Percentiles rank a stretch among this genome's conserved stretches.
These are phyloP conservation scores for Penicillium cosmopolitanum DNA, from an alignment of 495 filamentous ascomycete species.

Conservation along the genomic window DNA sequence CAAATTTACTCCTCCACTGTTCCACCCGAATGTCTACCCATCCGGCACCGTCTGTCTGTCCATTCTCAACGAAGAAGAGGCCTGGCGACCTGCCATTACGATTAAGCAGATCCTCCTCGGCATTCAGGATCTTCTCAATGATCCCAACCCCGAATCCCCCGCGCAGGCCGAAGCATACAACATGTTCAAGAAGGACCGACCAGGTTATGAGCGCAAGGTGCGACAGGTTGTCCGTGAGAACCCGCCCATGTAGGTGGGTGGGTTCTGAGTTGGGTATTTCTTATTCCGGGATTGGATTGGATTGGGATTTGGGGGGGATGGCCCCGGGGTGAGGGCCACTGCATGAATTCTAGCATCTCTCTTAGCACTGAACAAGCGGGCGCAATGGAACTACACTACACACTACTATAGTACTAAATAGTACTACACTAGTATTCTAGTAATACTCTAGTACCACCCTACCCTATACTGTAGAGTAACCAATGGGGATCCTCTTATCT, in stretches of 20 bases:
- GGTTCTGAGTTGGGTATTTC: neutral
- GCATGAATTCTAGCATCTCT: neutral
- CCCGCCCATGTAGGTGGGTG: conserved; percentile 59
- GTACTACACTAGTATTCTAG: neutral
- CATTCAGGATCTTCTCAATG: conserved; percentile 92
- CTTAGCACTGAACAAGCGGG: conserved; percentile 2
- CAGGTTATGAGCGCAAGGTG: conserved; percentile 86
- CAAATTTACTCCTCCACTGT: conserved; percentile 95
- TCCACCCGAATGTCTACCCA: conserved; percentile 98
- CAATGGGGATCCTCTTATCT: conserved; percentile 37
- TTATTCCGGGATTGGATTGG: neutral
- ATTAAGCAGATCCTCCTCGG: conserved; percentile 96
- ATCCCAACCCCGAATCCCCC: conserved; percentile 95
- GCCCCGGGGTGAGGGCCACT: neutral
- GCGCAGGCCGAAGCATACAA: conserved; percentile 98
- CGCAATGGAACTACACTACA: neutral
- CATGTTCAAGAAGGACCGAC: conserved; percentile 87
- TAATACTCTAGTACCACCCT: neutral
- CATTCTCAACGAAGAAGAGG: conserved; percentile 98
- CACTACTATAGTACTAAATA: neutral
- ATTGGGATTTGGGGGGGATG: neutral
- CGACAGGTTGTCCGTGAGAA: conserved; percentile 87
- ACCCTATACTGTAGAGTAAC: conserved; percentile 1
- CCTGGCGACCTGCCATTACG: conserved; percentile 97
- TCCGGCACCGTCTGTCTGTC: conserved; percentile 97